phyloP scores from a whole-genome alignment of 495 filamentous ascomycete genomes.

The Hypoxylon fragiforme region DNA sequence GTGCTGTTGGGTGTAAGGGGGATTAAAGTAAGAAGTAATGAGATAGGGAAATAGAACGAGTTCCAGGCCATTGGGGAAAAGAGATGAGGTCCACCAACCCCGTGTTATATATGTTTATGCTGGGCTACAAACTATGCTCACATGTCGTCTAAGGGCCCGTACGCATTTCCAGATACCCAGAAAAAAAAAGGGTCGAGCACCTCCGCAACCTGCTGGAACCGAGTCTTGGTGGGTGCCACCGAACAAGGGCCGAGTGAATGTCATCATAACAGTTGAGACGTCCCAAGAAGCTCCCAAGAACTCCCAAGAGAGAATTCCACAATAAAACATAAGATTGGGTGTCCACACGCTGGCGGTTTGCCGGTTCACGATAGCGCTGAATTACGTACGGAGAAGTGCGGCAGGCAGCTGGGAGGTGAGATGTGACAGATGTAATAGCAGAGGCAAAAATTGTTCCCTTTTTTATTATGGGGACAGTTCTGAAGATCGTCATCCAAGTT shows the following conservation, averaged over 20 bases:
- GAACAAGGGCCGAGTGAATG: conserved; percentile 32
- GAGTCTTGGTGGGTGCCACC: conserved; percentile 25
- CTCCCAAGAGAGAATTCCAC: neutral
- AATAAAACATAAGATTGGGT: conserved; percentile 11
- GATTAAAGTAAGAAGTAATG: neutral
- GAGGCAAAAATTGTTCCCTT: conserved; percentile 21
- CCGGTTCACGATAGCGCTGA: neutral
- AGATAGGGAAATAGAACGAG: conserved; percentile 18
- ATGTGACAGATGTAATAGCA: conserved; percentile 11
- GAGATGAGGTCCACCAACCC: conserved; percentile 19
- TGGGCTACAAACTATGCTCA: conserved; percentile 13
- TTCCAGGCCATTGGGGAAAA: conserved; percentile 23
- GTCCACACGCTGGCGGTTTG: conserved; percentile 10
- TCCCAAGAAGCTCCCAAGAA: conserved; percentile 2
- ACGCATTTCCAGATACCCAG: conserved; percentile 15
- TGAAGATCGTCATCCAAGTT: conserved; percentile 34
- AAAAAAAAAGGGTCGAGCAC: conserved; percentile 27
- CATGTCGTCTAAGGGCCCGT: conserved; percentile 1
- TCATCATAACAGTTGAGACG: conserved; percentile 25
- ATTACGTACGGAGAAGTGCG: conserved; percentile 19
- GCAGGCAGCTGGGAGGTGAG: too few species aligned
- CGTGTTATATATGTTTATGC: conserved; percentile 22
- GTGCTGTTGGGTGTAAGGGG: conserved; percentile 1
- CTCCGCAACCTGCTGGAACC: conserved; percentile 2
- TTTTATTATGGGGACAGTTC: conserved; percentile 25